Evolutionary conservation across 352 stramenopile species (phyloP), one percentile per base, ranked within the genome.

Genomic region (Globisporangium middletonii): DNA sequence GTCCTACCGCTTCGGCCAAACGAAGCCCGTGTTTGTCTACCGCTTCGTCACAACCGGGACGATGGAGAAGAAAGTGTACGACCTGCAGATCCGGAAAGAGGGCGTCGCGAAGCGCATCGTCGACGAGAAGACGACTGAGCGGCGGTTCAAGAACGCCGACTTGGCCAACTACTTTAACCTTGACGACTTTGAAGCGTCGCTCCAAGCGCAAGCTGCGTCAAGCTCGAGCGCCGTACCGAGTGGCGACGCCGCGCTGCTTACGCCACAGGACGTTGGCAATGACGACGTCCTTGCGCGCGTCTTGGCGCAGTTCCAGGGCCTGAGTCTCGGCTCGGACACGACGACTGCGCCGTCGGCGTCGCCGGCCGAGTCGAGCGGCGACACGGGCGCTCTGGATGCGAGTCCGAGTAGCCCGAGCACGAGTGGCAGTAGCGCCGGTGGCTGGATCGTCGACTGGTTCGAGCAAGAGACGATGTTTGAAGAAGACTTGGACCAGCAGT

Each of bases 41-140:
- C 83, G 90, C 0, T 91, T 98, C 26, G 89, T 98, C 48, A 84
- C 88, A 15, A 86, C 79, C 30, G 89, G 87, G 1, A 97, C 92
- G 8, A 96, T 98, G 73, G 92, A 98, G 69, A 95, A 97, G 60
- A 96, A 96, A 52, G 88, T 97, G 18, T 96, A 95, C 55, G 83
- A 95, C 60, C 65, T 94, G 28, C 89, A 97, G 59, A 94, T 94
- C 57, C 81, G 79, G 30, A 97, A 97, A 65, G 85, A 95, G 59
- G 86, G 80, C 16, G 83, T 97, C 2, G 82, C 85, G 1, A 95
- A 94, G 64, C 81, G 86, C 23, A 92, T 97, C 23, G 87, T 95
- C 2, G 88, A 97, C 51, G 84, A 95, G 47, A 91, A 88, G 33
- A 86, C 85, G 6, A 79, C 86, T 2, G 83, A 93, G 41, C 75